Conservation (phyloP, 1,284 basidiomycete species). For the Marasmius fiardii region DNA sequence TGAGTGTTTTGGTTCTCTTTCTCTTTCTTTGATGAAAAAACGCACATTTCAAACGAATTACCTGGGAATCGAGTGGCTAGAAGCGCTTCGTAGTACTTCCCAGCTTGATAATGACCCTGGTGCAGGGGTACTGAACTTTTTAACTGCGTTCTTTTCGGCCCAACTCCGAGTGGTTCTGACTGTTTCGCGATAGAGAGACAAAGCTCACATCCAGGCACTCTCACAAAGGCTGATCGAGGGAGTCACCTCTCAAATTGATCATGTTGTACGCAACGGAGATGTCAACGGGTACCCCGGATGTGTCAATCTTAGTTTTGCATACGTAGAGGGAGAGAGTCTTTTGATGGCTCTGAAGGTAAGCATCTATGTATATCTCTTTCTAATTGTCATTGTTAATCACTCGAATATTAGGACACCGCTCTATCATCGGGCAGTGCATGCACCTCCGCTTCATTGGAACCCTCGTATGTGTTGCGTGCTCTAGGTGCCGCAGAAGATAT, state of each 20-base stretch:
- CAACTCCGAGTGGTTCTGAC: constrained; percentile 17
- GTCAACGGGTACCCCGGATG: constrained; percentile 86
- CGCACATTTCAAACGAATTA: constrained; percentile 30
- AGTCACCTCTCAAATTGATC: constrained; percentile 82
- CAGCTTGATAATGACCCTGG: constrained; percentile 59
- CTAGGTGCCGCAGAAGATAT: constrained; percentile 97
- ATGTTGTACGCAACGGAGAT: constrained; percentile 95
- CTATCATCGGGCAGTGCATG: constrained; percentile 98
- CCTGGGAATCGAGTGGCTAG: constrained; percentile 35
- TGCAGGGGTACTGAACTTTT: constrained; percentile 92
- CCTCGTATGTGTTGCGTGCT: constrained; percentile 96
- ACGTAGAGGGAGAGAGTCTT: constrained; percentile 96
- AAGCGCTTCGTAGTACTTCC: constrained; percentile 18
- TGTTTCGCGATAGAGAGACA: constrained; percentile 65
- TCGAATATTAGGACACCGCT: constrained; percentile 75
- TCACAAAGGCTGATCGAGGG: constrained; percentile 82
- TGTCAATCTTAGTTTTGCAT: constrained; percentile 94
- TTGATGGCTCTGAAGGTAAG: constrained; percentile 98
- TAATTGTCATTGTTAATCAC: constrained; percentile 8
- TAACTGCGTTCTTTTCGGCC: constrained; percentile 15
- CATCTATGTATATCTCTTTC: constrained; percentile 11
- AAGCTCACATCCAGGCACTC: constrained; percentile 72
- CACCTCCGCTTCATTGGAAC: constrained; percentile 97
- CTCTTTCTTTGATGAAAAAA: constrained; percentile 47
- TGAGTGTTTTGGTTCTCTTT: constrained; percentile 49